These are phyloP conservation scores for Hortaea werneckii DNA, from an alignment of 2,329 filamentous ascomycete species.

Conservation along the genomic window DNA sequence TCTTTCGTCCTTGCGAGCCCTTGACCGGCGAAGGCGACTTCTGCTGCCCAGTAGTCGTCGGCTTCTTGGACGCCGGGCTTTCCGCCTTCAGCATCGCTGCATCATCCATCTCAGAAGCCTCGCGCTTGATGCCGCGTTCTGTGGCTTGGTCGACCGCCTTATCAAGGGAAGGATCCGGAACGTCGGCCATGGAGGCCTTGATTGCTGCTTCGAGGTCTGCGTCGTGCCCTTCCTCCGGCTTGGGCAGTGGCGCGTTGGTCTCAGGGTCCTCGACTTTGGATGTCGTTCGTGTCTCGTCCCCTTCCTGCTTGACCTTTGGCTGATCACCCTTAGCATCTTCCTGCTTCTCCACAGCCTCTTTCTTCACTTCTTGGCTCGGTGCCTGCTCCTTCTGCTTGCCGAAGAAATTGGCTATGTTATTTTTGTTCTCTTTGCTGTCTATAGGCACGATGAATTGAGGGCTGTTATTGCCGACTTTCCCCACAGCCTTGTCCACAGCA, in stretches of 20 bases:
- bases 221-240: conserved; percentile 17
- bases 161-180: conserved; percentile 17
- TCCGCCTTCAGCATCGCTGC: conserved; percentile 18
- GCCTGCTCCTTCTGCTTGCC: conserved; percentile 43
- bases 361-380: conserved; percentile 25
- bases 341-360: conserved; percentile 23
- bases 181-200: conserved; percentile 36
- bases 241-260: conserved; percentile 43
- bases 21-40: conserved; percentile 13
- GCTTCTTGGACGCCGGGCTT: conserved; percentile 18
- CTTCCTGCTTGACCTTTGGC: conserved; percentile 27
- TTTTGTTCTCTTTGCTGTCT: conserved; percentile 77
- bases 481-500: conserved; percentile 77
- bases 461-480: conserved; percentile 88
- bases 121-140: conserved; percentile 38
- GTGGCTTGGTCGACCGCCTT: conserved; percentile 17
- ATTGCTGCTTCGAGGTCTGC: conserved; percentile 24
- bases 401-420: conserved; percentile 92
- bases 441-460: conserved; percentile 73
- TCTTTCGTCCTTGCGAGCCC: conserved; percentile 27
- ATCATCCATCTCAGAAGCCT: conserved; percentile 29
- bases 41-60: neutral
- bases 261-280: conserved; percentile 37
- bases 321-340: conserved; percentile 20
- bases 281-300: conserved; percentile 33